Evolutionary conservation across 257 asterid species (phyloP).

Genomic region (Fraxinus pennsylvanica): DNA sequence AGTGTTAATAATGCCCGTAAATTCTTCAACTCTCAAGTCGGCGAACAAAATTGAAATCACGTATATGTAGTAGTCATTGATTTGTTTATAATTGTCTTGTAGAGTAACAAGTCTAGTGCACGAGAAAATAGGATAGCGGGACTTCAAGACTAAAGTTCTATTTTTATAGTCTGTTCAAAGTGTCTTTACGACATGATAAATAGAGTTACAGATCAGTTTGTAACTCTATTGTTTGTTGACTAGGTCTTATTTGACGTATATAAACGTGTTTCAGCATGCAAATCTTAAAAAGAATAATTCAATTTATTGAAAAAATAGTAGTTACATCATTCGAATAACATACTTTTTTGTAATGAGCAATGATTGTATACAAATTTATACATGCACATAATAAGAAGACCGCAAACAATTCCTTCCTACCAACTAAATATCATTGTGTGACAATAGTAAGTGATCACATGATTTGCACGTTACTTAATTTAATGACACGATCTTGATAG

Average conservation of each 20-base stretch:
- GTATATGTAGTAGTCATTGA: no score
- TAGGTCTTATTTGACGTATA: background rate
- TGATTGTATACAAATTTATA: background rate
- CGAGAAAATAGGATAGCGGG: background rate
- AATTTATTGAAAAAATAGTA: background rate
- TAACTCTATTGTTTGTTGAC: background rate
- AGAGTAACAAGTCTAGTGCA: background rate
- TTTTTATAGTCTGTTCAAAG: no score
- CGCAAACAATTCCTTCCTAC: background rate
- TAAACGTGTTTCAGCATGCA: background rate
- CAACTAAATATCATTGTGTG: constrained; percentile 9
- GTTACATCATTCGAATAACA: background rate
- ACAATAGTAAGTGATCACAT: constrained; percentile 35
- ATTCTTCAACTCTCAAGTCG: background rate
- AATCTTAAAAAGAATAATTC: background rate
- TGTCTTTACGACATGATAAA: background rate
- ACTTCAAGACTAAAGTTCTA: background rate
- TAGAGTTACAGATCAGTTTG: background rate
- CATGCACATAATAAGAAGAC: background rate
- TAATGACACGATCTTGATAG: background rate
- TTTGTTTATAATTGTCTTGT: no score
- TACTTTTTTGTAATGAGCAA: background rate
- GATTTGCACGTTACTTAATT: constrained; percentile 31
- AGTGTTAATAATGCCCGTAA: no score
- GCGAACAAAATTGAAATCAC: background rate